These are phyloP conservation scores for Kurtzmaniella quercitrusa DNA, from an alignment of 1,139 yeast species.

Conservation along the genomic window DNA sequence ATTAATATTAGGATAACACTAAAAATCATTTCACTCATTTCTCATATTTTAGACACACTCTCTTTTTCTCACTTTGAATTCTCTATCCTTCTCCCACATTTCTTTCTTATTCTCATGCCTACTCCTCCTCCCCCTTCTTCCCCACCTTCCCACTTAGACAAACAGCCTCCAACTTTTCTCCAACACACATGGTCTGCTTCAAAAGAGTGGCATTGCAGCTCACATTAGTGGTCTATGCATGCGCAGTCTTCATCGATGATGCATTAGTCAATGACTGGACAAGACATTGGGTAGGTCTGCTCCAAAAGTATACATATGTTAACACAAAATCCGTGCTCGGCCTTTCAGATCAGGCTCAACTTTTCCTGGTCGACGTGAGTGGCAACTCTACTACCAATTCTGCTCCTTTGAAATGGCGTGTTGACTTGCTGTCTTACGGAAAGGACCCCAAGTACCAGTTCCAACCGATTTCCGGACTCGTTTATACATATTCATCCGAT, in stretches of 20 bases:
- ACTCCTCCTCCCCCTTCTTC: not conserved
- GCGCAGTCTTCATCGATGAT: constrained; percentile 28
- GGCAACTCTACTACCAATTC: constrained; percentile 6
- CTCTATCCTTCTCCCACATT: not conserved
- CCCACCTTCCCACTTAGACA: not conserved
- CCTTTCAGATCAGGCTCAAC: constrained; percentile 20
- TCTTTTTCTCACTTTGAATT: no score
- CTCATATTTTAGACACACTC: no score
- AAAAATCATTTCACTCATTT: no score
- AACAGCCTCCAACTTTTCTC: not conserved
- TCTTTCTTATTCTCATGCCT: not conserved
- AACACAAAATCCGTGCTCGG: constrained; percentile 23
- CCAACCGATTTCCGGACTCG: constrained; percentile 1
- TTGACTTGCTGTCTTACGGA: constrained; percentile 14
- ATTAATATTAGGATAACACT: no score
- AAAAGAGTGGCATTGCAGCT: constrained; percentile 1
- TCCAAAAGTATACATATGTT: constrained; percentile 14
- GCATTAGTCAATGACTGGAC: constrained; percentile 37
- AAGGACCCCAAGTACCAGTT: constrained; percentile 3
- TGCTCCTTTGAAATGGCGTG: constrained; percentile 15
- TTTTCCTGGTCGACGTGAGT: constrained; percentile 20
- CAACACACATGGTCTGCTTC: constrained; percentile 2
- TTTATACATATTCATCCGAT: constrained; percentile 14
- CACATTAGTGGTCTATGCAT: constrained; percentile 8
- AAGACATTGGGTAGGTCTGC: constrained; percentile 17